A percentile compares a stretch with the other conserved stretches of the same genome.
Evolutionary conservation across 257 asterid genomes (phyloP).

Genomic region (Solanum okadae): DNA sequence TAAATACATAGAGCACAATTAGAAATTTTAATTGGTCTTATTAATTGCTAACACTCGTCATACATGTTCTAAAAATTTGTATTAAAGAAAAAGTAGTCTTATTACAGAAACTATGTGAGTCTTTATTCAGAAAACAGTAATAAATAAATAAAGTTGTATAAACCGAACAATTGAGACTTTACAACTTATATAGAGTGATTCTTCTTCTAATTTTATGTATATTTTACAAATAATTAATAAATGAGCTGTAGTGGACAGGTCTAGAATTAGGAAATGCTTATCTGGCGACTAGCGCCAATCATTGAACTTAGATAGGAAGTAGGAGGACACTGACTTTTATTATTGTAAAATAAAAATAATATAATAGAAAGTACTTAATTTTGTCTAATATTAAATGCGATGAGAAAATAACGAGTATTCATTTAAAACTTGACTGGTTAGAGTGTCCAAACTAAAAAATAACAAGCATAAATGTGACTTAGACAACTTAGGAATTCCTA

Average conservation of each 20-base stretch:
- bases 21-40: not conserved
- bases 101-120: not conserved
- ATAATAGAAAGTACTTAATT: not conserved
- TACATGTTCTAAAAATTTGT: not conserved
- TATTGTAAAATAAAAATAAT: no score
- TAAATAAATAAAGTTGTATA: not conserved
- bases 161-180: not conserved
- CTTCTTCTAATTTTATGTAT: not conserved
- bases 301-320: not conserved
- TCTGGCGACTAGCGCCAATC: not conserved
- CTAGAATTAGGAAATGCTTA: not conserved
- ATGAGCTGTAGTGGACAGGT: not conserved
- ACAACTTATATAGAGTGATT: not conserved
- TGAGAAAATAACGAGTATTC: not conserved
- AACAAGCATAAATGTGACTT: not conserved
- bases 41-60: not conserved
- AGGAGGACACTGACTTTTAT: not conserved
- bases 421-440: no score
- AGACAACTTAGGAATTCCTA: not conserved
- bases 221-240: not conserved
- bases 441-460: no score
- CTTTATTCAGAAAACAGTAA: not conserved
- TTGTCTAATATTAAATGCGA: not conserved
- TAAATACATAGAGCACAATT: not conserved
- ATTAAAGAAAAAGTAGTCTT: not conserved